Evolutionary conservation across 257 asterid genomes (phyloP), one percentile per base, ranked within the genome.

Genomic region (Jaltomata sinuosa): DNA sequence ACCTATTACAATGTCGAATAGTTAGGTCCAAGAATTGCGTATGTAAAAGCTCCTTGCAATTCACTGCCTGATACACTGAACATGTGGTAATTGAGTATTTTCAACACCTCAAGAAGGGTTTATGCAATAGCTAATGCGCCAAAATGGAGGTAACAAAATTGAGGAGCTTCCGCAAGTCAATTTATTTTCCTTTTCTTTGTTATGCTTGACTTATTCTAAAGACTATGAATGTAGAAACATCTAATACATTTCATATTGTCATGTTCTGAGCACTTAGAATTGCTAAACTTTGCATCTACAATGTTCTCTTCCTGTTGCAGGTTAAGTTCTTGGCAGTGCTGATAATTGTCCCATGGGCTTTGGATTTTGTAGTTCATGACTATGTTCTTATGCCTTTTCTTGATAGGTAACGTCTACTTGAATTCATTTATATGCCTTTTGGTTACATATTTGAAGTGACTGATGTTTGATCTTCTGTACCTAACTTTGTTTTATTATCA

Each of bases 301-400:
- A 45, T 45, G 59, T 67, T 65, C 38, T 80, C 86, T 88, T 87
- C 83, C 83, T 83, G 71, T 87, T 90, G 84, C 98, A 96, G 99
- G 98, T 98, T 83, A 96, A 93, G 89, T 90, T 96, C 89, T 92
- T 96, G 94, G 98, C 98, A 40, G 88, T 92, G 84, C 84, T 96
- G 88, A 84, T 96, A 83, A 87, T 96, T 79, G 86, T 93, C 87
- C 99, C 99, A 11, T 93, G 94, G 94, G 91, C 93, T 83, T 52
- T 93, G 90, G 98, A 94, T 88, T 95, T 91, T 87, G 83, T 97
- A 87, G 98, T 93, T 89, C 99, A 94, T 81, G 98, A 94, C 89
- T 97, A 88, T 85, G 94, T 92, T 88, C 96, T 97, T 85, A 88
- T 94, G 98, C 99, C 99, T 36, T 97, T 97, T 89, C 88, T 97